Evolutionary conservation across 225 moss, liverwort and hornwort genomes (phyloP).

Genomic region (Anthoceros angustus): DNA sequence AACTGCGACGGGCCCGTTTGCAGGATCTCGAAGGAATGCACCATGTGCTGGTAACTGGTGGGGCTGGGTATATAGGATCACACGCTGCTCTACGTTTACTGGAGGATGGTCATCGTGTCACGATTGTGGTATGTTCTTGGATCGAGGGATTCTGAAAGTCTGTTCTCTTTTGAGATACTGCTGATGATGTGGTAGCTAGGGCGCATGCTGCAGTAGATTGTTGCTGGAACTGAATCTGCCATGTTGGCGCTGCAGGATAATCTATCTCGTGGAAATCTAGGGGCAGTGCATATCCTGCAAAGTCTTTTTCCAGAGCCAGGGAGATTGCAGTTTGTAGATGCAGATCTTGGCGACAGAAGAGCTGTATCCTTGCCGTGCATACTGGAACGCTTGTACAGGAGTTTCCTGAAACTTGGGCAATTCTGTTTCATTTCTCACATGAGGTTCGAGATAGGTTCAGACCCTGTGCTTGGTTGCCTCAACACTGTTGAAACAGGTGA

Average conservation of each 20-base stretch:
- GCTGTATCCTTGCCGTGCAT: constrained; percentile 46
- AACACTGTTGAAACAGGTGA: constrained; percentile 39
- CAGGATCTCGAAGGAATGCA: not conserved
- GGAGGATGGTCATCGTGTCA: constrained; percentile 59
- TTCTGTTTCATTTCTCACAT: too few relatives aligned
- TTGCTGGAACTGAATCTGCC: not conserved
- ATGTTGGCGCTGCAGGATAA: constrained; percentile 41
- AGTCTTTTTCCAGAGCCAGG: constrained; percentile 50
- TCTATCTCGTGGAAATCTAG: constrained; percentile 75
- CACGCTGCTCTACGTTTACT: constrained; percentile 76
- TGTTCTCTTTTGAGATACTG: not conserved
- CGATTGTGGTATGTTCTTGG: constrained; percentile 45
- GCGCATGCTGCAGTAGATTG: not conserved
- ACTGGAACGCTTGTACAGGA: not conserved
- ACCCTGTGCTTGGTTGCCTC: constrained; percentile 14
- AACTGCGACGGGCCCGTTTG: too few relatives aligned
- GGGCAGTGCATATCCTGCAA: constrained; percentile 59
- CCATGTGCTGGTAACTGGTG: constrained; percentile 86
- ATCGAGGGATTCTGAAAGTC: not conserved
- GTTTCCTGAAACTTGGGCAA: too few relatives aligned
- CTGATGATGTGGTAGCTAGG: not conserved
- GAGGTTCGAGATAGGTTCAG: not conserved
- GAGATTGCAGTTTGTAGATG: constrained; percentile 60
- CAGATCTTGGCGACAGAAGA: constrained; percentile 82
- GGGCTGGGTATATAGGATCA: constrained; percentile 88